Percentiles rank a stretch among this genome's conserved stretches.
Conservation (phyloP, 768 basidiomycete species). For the Collybia sordida region DNA sequence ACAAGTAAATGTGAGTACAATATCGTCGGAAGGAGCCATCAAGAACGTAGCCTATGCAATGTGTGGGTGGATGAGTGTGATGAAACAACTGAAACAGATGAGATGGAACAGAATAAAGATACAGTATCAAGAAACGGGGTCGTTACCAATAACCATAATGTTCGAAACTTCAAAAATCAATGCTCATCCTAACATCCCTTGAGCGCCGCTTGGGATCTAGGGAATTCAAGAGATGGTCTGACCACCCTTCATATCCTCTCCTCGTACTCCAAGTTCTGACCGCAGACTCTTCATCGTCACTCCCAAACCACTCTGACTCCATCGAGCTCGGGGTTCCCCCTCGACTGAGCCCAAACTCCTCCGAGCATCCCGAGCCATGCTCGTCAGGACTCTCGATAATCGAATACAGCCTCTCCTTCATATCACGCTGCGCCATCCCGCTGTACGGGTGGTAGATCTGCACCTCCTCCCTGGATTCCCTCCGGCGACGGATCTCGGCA, state of each 20-base stretch:
- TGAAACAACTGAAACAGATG: too few relatives aligned
- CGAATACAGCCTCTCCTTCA: slow-evolving; percentile 21
- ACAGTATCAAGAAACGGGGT: too few relatives aligned
- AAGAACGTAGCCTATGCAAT: too few relatives aligned
- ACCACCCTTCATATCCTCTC: slow-evolving; percentile 25
- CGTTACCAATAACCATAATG: too few relatives aligned
- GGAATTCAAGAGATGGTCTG: not conserved
- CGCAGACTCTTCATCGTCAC: slow-evolving; percentile 18
- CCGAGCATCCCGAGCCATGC: slow-evolving; percentile 22
- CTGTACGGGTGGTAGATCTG: not conserved
- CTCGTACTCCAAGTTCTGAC: slow-evolving; percentile 23
- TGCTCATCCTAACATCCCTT: too few relatives aligned
- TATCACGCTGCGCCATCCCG: not conserved
- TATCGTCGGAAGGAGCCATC: too few relatives aligned
- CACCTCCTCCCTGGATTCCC: not conserved
- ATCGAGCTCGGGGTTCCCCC: slow-evolving; percentile 9
- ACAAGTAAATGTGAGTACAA: too few relatives aligned
- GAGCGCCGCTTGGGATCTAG: too few relatives aligned
- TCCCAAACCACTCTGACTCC: slow-evolving; percentile 13
- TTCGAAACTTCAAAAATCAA: too few relatives aligned
- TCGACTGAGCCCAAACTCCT: slow-evolving; percentile 21
- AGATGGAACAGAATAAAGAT: too few relatives aligned
- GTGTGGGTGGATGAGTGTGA: too few relatives aligned
- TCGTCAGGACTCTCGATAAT: slow-evolving; percentile 37
- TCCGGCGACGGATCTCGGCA: not conserved